phyloP scores from a whole-genome alignment of 2,329 filamentous ascomycete genomes.

The Neocatenulostroma microsporum region DNA sequence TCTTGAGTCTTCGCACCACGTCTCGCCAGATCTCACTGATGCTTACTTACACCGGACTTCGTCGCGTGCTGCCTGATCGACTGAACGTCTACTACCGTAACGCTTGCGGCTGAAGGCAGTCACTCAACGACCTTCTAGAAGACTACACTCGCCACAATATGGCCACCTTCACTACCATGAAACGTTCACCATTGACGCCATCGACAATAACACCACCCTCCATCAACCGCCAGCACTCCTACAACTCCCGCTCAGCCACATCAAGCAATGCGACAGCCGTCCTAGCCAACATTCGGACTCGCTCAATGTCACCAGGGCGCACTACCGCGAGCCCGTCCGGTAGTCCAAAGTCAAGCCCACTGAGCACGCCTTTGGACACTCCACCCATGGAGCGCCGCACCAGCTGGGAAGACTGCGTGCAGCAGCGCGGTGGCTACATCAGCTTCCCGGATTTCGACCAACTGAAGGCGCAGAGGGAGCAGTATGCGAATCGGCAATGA shows the following conservation, averaged over 20 bases:
- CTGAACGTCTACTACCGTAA: neutral
- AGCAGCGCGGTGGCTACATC: slow-evolving; percentile 27
- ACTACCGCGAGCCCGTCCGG: neutral
- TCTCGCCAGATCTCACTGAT: neutral
- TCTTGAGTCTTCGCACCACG: neutral
- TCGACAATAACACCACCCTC: slow-evolving; percentile 21
- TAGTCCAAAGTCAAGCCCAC: slow-evolving; percentile 11
- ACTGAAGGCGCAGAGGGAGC: slow-evolving; percentile 8
- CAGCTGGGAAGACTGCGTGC: slow-evolving; percentile 27
- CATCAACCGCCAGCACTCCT: slow-evolving; percentile 21
- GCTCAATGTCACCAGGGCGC: slow-evolving; percentile 17
- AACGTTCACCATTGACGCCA: slow-evolving; percentile 17
- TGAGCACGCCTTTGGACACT: slow-evolving; percentile 14
- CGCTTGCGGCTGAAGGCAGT: slow-evolving; percentile 1
- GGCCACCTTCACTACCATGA: slow-evolving; percentile 4
- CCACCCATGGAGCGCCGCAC: slow-evolving; percentile 15
- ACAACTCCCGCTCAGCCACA: slow-evolving; percentile 9
- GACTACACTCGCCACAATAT: slow-evolving; percentile 2
- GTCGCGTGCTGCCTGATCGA: neutral
- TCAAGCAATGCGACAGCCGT: slow-evolving; percentile 5
- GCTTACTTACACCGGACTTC: neutral
- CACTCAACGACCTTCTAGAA: neutral
- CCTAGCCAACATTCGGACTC: slow-evolving; percentile 18
- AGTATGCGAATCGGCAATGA: slow-evolving; percentile 9
- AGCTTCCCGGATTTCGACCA: slow-evolving; percentile 28